These are phyloP conservation scores for Oryza australiensis DNA, from an alignment of 176 grass and related monocot genomes.

Conservation along the genomic window DNA sequence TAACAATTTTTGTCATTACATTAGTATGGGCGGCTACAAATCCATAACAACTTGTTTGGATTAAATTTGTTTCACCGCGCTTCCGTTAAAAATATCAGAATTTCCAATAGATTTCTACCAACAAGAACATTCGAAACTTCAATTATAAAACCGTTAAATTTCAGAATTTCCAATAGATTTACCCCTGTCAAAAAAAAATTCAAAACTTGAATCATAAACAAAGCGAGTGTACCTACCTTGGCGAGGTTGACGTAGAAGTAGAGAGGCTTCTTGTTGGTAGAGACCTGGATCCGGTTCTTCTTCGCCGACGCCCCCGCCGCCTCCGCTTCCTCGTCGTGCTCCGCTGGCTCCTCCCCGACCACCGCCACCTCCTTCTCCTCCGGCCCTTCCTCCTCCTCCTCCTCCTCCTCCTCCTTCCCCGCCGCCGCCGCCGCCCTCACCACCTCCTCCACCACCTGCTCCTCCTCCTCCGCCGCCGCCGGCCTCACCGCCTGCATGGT, in stretches of 20 bases:
- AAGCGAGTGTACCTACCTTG: constrained; percentile 45
- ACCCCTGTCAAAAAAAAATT: no score
- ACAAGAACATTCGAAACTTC: no score
- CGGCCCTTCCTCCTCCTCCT: constrained; percentile 4
- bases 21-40: no score
- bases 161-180: no score
- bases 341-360: constrained; percentile 15
- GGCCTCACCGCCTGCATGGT: constrained; percentile 46
- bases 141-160: no score
- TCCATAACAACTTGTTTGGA: no score
- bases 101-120: no score
- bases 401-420: constrained; percentile 1
- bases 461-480: constrained; percentile 17
- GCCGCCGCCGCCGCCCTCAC: not conserved
- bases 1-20: no score
- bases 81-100: no score
- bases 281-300: constrained; percentile 95
- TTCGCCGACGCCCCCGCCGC: constrained; percentile 37
- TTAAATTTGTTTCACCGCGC: no score
- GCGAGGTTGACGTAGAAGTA: constrained; percentile 98
- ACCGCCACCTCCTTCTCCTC: constrained; percentile 37
- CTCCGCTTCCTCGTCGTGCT: not conserved
- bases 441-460: constrained; percentile 9
- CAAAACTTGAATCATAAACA: no score
- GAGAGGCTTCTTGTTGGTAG: constrained; percentile 92